Conservation (phyloP, 805 yeast genomes). For the Cyberlindnera petersonii region DNA sequence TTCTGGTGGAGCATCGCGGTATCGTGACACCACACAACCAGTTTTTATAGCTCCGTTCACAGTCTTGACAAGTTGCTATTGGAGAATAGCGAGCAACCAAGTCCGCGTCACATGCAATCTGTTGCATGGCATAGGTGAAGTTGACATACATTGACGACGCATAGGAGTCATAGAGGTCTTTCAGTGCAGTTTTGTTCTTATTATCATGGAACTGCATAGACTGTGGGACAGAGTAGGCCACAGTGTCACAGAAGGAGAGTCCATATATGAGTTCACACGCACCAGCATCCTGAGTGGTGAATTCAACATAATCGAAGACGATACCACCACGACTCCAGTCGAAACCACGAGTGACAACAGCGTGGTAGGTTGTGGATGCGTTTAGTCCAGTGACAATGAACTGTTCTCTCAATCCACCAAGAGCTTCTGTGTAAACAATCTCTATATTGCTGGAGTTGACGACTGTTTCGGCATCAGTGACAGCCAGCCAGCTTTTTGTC, state of each 20-base stretch:
- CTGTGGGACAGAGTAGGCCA: slow-evolving; percentile 84
- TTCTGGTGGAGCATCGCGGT: slow-evolving; percentile 72
- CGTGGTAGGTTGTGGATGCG: slow-evolving; percentile 57
- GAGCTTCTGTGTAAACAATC: slow-evolving; percentile 13
- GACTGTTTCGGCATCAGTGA: slow-evolving; percentile 8
- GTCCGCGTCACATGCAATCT: slow-evolving; percentile 68
- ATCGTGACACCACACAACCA: slow-evolving; percentile 91
- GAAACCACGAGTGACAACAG: slow-evolving; percentile 54
- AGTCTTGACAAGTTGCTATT: slow-evolving; percentile 65
- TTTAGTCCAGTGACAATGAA: slow-evolving; percentile 61
- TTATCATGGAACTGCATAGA: slow-evolving; percentile 32
- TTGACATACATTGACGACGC: slow-evolving; percentile 55
- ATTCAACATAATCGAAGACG: slow-evolving; percentile 51
- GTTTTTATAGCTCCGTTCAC: slow-evolving; percentile 64
- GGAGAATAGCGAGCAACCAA: slow-evolving; percentile 70
- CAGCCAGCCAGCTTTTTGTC: slow-evolving; percentile 15
- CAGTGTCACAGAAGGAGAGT: slow-evolving; percentile 71
- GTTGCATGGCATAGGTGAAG: slow-evolving; percentile 73
- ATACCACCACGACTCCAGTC: slow-evolving; percentile 52
- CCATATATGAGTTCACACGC: slow-evolving; percentile 74
- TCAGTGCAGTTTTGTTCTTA: slow-evolving; percentile 33
- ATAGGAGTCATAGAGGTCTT: slow-evolving; percentile 55
- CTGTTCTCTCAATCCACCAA: slow-evolving; percentile 46
- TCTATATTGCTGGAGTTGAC: slow-evolving; percentile 2
- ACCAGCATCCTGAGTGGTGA: slow-evolving; percentile 48